phyloP scores from a whole-genome alignment of 2,329 filamentous ascomycete genomes.

The Knufia petricola region DNA sequence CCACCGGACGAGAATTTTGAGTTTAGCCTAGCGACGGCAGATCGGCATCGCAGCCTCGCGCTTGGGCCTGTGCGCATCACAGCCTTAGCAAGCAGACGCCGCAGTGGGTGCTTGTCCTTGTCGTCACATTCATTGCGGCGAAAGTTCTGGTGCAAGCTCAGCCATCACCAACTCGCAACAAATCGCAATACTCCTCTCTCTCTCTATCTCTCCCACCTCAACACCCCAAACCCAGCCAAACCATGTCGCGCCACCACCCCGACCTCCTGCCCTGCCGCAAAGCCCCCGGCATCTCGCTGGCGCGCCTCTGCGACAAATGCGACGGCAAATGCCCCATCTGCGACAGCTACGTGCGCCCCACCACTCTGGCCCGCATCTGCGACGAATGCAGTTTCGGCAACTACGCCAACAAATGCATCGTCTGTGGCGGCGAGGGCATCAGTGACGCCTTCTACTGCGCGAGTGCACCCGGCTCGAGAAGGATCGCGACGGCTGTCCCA shows the following conservation, averaged over 20 bases:
- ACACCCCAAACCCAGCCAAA: slow-evolving; percentile 20
- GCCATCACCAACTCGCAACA: background rate
- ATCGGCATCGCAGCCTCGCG: slow-evolving; percentile 3
- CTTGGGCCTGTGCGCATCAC: background rate
- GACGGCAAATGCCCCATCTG: slow-evolving; percentile 99
- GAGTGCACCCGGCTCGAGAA: slow-evolving; percentile 93
- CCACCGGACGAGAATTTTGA: background rate
- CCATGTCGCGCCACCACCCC: slow-evolving; percentile 89
- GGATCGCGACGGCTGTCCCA: slow-evolving; percentile 92
- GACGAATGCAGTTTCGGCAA: slow-evolving; percentile 99
- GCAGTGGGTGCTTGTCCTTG: too few species aligned
- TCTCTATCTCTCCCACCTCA: background rate
- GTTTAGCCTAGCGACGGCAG: background rate
- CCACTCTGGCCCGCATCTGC: slow-evolving; percentile 94
- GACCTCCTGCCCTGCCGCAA: slow-evolving; percentile 99
- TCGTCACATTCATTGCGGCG: too few species aligned
- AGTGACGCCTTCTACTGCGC: slow-evolving; percentile 99
- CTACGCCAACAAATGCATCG: slow-evolving; percentile 99
- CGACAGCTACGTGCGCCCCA: slow-evolving; percentile 97
- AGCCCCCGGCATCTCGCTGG: slow-evolving; percentile 93
- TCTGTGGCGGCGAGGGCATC: slow-evolving; percentile 96
- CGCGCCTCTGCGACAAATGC: slow-evolving; percentile 98
- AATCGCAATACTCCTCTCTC: too few species aligned
- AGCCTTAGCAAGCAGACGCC: background rate
- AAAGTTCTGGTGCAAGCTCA: background rate